A percentile compares a stretch with the other conserved stretches of the same genome.
These are phyloP conservation scores for Cryptosporidium viatorum DNA, from an alignment of 169 alveolate species.

Conservation along the genomic window DNA sequence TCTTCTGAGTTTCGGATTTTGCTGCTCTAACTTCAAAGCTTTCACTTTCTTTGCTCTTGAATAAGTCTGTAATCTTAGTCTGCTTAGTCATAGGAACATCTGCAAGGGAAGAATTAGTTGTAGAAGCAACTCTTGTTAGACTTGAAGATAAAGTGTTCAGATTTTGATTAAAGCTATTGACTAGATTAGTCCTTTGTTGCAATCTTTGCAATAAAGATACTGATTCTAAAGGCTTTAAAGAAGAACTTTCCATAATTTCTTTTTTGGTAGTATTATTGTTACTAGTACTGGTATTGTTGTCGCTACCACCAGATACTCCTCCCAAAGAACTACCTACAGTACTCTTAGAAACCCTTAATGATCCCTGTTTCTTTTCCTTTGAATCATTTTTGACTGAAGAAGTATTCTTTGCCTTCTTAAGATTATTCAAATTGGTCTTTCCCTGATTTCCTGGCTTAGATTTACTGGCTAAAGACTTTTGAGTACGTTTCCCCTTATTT, in stretches of 20 bases:
- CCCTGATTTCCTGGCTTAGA: neutral
- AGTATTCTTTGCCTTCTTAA: neutral
- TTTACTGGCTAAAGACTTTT: neutral
- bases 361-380: neutral
- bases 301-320: neutral
- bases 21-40: neutral
- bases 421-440: neutral
- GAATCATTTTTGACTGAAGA: neutral
- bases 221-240: slow-evolving; percentile 26
- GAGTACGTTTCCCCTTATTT: neutral
- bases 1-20: neutral
- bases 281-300: neutral
- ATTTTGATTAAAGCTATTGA: neutral
- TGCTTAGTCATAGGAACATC: neutral
- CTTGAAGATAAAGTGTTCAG: neutral
- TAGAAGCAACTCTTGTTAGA: neutral
- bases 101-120: neutral
- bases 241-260: neutral
- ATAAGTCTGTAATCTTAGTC: slow-evolving; percentile 39
- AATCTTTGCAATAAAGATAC: slow-evolving; percentile 56
- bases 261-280: neutral
- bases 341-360: neutral
- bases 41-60: neutral
- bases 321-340: neutral
- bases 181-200: slow-evolving; percentile 39